Evolutionary conservation across 108 stramenopile species (phyloP).

Genomic region (Bacterosira constricta): DNA sequence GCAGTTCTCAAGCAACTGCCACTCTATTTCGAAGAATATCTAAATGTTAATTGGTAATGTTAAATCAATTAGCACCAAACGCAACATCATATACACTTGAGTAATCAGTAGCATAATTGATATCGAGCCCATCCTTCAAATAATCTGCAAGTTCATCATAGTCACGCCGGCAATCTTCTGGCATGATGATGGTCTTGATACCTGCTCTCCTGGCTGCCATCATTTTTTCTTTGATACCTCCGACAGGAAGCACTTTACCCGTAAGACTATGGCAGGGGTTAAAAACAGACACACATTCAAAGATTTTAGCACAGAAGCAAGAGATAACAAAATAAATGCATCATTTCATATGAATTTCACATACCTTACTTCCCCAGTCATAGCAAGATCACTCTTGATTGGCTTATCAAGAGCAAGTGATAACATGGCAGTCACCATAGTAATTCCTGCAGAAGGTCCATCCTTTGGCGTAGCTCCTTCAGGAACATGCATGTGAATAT

Average conservation of each 20-base stretch:
- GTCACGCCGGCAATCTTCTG: conserved; percentile 91
- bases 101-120: conserved; percentile 94
- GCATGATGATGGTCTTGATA: conserved; percentile 86
- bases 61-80: conserved; percentile 51
- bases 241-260: conserved; percentile 95
- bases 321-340: neutral
- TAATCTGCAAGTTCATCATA: conserved; percentile 97
- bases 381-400: conserved; percentile 93
- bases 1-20: too few species aligned
- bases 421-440: conserved; percentile 96
- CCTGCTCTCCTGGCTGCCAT: conserved; percentile 97
- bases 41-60: too few species aligned
- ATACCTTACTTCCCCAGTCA: conserved; percentile 91
- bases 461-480: conserved; percentile 99
- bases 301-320: conserved; percentile 7
- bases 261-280: conserved; percentile 59
- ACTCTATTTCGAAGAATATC: too few species aligned
- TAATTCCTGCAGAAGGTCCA: conserved; percentile 96
- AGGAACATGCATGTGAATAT: conserved; percentile 99
- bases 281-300: neutral
- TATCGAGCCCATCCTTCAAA: conserved; percentile 91
- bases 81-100: conserved; percentile 87
- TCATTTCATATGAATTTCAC: too few species aligned
- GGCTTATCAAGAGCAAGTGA: conserved; percentile 88
- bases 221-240: conserved; percentile 99